Base-by-base conservation (phyloP, 148 eudicot genomes). In the Chenopodium formosanum region DNA sequence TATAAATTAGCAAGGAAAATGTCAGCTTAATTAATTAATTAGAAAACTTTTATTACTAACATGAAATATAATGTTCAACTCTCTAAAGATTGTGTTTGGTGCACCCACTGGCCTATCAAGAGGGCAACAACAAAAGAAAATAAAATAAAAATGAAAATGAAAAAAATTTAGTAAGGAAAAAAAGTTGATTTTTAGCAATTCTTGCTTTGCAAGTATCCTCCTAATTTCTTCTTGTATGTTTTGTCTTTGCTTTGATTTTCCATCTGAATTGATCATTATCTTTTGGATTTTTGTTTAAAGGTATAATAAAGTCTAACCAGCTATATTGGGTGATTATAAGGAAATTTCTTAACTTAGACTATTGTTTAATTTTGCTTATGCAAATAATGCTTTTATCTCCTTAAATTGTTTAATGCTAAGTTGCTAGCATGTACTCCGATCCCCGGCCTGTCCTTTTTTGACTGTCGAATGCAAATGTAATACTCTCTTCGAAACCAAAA, bases 81-180 rank as follows among this genome's bases (percentile, higher is more conserved):
- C 67, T 25, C 6, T 63, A 40, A 37, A 65, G 46, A 44, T 52
- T 50, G 56, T 64, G 83, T 60, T 85, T 78, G 87, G 80, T 85
- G 84, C 84, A 85, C 81, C 87, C 83, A 85, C 84, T 81, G 48
- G 83, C 87, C 79, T 85, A 81, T 82, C 87, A 77, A 67, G 4
- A 7, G n/a, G 34, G 32, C 48, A 34, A 56, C 62, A 56, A 74
- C 44, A 75, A 46, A 40, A 40, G 44, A 40, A 40, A 40, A 4
- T 5, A 40, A 40, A 40, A 40, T 40, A 0, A 40, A 40, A 75
- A 66, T 32, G 14, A 68, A 52, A 74, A 44, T 44, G 0, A 31
- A 62, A 64, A 16, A 44, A 17, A 44, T 6, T 44, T 44, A 10
- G 22, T 62, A 32, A 23, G 10, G 3, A 47, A 63, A 84, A 56